Base-by-base conservation (phyloP, 306 rosid genomes). In the Lupinus albus region DNA sequence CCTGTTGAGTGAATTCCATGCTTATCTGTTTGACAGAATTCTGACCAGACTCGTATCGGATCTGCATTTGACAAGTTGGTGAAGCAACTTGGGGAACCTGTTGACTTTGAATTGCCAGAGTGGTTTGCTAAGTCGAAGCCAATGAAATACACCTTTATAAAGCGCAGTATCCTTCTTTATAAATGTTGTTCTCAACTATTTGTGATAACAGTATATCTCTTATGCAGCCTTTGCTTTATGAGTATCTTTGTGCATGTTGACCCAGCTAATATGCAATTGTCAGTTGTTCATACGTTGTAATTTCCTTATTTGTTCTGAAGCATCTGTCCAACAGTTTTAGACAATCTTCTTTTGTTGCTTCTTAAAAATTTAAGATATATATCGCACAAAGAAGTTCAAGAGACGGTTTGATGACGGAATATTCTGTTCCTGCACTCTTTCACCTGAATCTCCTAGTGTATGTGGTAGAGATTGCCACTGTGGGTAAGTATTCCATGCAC, bases 111-210 rank as follows among this genome's bases (percentile, higher is more conserved):
- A 60, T 96, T 92, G 79, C 98, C 98, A 20, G 89, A 84, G 14
- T 87, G 86, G 85, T 65, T 86, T 53, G 65, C 53, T 32, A 92
- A 87, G 49, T 79, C 76, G 48, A 92, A 83, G 64, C 77, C 92
- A 12, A 57, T 76, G 73, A 81, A 78, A 32, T 89, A 85, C 79
- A 84, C 74, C 54, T 88, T 79, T 62, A 89, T 92, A 32, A 92
- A 81, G 74, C 95, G 98, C 80, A 92, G 98, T 92, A 92, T 92
- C 96, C 98, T 92, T 79, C 98, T 92, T 79, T 59, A 5, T 7
- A 61, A 59, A 7, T 68, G 36, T 30, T 33, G 4, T 63, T 71
- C 41, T n/a, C 63, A 13, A 4, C 42, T 64, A 46, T 58, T 42
- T 18, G 7, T 28, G 30, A 2, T 51, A 33, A 52, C 14, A 5